These are phyloP conservation scores for Laetiporus sulphureus DNA, from an alignment of 1,284 basidiomycete species.

Conservation along the genomic window DNA sequence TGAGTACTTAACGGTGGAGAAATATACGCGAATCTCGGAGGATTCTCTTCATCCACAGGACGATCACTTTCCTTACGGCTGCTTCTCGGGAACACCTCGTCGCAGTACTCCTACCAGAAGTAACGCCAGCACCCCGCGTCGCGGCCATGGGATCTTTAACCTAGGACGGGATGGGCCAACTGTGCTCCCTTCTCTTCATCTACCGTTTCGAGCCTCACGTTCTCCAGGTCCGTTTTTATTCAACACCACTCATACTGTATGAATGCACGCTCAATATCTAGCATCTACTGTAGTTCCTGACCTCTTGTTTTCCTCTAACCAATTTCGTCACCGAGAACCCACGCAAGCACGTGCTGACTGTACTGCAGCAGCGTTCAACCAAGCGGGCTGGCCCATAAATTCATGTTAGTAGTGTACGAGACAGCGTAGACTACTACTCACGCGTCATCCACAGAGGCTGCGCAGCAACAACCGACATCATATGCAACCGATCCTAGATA, in stretches of 20 bases:
- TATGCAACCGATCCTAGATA: constrained; percentile 43
- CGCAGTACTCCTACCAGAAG: constrained; percentile 22
- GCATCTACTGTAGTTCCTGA: constrained; percentile 24
- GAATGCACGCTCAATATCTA: constrained; percentile 20
- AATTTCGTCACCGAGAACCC: constrained; percentile 57
- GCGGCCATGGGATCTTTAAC: constrained; percentile 42
- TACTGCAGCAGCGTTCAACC: constrained; percentile 41
- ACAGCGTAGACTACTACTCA: constrained; percentile 11
- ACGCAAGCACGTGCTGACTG: constrained; percentile 52
- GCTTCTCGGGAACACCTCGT: constrained; percentile 24
- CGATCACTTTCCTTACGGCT: constrained; percentile 29
- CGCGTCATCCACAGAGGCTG: constrained; percentile 15
- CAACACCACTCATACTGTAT: constrained; percentile 22
- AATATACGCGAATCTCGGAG: constrained; percentile 20
- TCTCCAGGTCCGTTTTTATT: constrained; percentile 75
- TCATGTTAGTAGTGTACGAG: constrained; percentile 19
- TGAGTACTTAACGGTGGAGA: constrained; percentile 26
- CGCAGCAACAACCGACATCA: constrained; percentile 20
- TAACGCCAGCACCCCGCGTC: constrained; percentile 18
- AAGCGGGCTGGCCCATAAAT: constrained; percentile 38
- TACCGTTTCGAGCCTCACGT: constrained; percentile 78
- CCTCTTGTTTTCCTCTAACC: constrained; percentile 38
- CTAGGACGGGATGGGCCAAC: constrained; percentile 79
- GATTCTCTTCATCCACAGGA: constrained; percentile 24
- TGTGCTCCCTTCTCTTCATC: constrained; percentile 77